phyloP scores from a whole-genome alignment of 768 basidiomycete genomes.

The Strobilomyces confusus region DNA sequence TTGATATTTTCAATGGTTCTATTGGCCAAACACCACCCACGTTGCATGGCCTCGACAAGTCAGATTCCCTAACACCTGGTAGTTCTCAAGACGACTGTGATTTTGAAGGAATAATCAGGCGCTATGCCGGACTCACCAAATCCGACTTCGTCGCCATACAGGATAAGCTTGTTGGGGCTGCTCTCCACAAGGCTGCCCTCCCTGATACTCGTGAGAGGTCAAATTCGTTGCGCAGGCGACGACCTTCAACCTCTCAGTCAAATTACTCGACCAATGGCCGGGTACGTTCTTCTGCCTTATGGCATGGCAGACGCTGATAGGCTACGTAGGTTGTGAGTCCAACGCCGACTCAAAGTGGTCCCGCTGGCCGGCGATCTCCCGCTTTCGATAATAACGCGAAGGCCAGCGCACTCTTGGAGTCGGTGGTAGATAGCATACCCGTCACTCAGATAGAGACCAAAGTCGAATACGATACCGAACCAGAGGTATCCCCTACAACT shows the following conservation, averaged over 20 bases:
- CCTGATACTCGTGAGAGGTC: slow-evolving; percentile 59
- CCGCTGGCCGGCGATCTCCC: slow-evolving; percentile 29
- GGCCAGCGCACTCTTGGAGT: slow-evolving; percentile 64
- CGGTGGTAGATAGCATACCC: slow-evolving; percentile 55
- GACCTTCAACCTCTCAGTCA: slow-evolving; percentile 82
- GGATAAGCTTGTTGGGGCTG: slow-evolving; percentile 67
- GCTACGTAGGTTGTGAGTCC: slow-evolving; percentile 54
- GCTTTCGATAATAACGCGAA: slow-evolving; percentile 50
- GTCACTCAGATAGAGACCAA: slow-evolving; percentile 29
- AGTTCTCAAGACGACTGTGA: slow-evolving; percentile 54
- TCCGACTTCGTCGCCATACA: slow-evolving; percentile 70
- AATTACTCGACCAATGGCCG: slow-evolving; percentile 61
- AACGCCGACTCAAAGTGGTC: slow-evolving; percentile 35
- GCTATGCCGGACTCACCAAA: slow-evolving; percentile 65
- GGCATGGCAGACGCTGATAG: slow-evolving; percentile 5
- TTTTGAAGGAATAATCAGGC: slow-evolving; percentile 62
- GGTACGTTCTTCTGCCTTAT: slow-evolving; percentile 26
- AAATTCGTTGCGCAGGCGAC: slow-evolving; percentile 67
- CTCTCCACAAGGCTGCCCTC: slow-evolving; percentile 50
- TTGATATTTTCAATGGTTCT: slow-evolving; percentile 49
- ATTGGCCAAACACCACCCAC: slow-evolving; percentile 45
- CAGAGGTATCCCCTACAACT: slow-evolving; percentile 45
- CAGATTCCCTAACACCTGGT: slow-evolving; percentile 44
- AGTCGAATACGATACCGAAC: slow-evolving; percentile 26
- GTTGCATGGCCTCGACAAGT: slow-evolving; percentile 66